Base-by-base conservation (phyloP, 257 asterid species). In the Solanum pimpinellifolium region DNA sequence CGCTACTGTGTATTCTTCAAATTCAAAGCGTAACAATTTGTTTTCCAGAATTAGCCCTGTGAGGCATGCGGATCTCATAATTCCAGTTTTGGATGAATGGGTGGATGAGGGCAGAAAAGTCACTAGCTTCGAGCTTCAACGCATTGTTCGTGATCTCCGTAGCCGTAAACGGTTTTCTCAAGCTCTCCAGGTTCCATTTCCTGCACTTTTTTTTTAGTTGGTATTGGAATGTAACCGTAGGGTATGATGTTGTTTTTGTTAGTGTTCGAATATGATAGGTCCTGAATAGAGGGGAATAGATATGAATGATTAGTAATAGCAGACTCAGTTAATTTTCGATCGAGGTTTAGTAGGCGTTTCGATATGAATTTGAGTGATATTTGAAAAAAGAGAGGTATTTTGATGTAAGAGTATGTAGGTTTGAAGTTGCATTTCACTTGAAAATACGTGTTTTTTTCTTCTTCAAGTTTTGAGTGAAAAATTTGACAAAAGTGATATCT, bases 61-160 rank as follows among this genome's bases (percentile, higher is more conserved):
- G 46, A 89, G 88, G 42, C 78, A 82, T 41, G 90, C 92, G n/a
- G 60, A 77, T 87, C 93, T 87, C 46, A 88, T 93, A 10, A 88
- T 91, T 37, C 92, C 88, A 84, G 92, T 91, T 85, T 88, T 93
- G 86, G 93, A 94, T 84, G 90, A 92, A 62, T 94, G 97, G 97
- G 91, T 93, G 72, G 89, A 88, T 49, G 97, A 93, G 87, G 95
- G 97, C 60, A 87, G 93, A 86, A 86, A 88, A 62, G 87, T 92
- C 37, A 81, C 89, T 44, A 52, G 87, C 13, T 66, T 90, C 13
- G 97, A 94, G 88, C 83, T 94, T 88, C 93, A 89, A 25, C 88
- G 92, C 56, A 90, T 93, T 75, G 85, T 94, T 88, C 94, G 94
- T 23, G 93, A 93, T 81, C 94, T 93, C 25, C 93, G 97, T 35